A percentile compares a stretch with the other conserved stretches of the same genome.
These are phyloP conservation scores for Rosa lucieae DNA, from an alignment of 306 rosid species.

Conservation along the genomic window DNA sequence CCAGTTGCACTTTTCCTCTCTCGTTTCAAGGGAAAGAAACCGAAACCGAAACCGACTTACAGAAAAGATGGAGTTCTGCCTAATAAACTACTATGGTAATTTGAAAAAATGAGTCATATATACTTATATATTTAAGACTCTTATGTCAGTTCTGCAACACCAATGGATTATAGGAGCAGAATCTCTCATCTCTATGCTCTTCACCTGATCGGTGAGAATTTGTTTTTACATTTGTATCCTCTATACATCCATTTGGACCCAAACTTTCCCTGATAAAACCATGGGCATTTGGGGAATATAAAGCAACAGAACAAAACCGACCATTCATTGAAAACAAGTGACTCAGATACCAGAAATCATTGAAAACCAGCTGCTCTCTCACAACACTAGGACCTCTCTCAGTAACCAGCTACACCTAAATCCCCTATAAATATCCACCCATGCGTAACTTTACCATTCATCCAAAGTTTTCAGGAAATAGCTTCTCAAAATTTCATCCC, in stretches of 20 bases:
- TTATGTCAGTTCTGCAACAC: neutral
- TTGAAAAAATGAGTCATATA: neutral
- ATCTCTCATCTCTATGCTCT: neutral
- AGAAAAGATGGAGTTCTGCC: neutral
- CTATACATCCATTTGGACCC: neutral
- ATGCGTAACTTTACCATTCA: constrained; percentile 30
- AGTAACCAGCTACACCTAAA: constrained; percentile 14
- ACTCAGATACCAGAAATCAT: constrained; percentile 37
- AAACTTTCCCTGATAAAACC: neutral
- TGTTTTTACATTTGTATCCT: constrained; percentile 20
- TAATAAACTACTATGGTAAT: neutral
- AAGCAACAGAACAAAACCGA: constrained; percentile 13
- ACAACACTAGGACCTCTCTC: neutral
- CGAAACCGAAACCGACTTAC: neutral
- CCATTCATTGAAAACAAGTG: constrained; percentile 39
- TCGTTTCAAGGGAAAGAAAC: neutral
- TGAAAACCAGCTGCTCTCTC: constrained; percentile 54
- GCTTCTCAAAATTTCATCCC: neutral
- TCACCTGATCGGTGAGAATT: neutral
- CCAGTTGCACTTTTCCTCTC: constrained; percentile 32
- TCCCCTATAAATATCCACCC: constrained; percentile 42
- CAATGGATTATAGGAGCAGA: constrained; percentile 9
- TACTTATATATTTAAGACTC: constrained; percentile 15
- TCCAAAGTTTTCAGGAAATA: constrained; percentile 22
- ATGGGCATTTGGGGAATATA: constrained; percentile 20